Evolutionary conservation across 257 asterid genomes (phyloP).

Genomic region (Solanum virginianum): DNA sequence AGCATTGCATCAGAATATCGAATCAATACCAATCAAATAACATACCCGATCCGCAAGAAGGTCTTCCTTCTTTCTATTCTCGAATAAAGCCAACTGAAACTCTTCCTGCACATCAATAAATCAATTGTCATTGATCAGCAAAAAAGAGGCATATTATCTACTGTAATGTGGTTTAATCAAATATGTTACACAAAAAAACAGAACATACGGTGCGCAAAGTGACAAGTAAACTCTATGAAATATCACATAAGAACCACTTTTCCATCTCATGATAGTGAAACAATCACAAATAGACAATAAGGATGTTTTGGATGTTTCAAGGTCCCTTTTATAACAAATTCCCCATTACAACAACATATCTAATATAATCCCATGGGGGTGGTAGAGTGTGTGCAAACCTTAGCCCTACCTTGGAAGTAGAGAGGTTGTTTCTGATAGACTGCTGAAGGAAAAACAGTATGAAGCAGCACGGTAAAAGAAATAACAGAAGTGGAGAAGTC

Average conservation of each 20-base stretch:
- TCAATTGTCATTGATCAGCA: neutral
- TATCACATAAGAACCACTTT: neutral
- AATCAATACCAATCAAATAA: neutral
- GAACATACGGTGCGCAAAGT: neutral
- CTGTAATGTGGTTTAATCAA: neutral
- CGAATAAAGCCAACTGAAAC: slow-evolving; percentile 87
- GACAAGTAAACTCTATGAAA: neutral
- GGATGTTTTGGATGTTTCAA: neutral
- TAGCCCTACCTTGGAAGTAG: neutral
- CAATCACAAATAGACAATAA: neutral
- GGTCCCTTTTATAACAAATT: neutral
- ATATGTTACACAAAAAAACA: neutral
- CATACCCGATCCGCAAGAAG: slow-evolving; percentile 92
- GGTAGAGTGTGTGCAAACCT: neutral
- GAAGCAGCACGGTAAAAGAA: neutral
- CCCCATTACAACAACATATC: neutral
- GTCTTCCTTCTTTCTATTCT: slow-evolving; percentile 84
- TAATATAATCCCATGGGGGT: neutral
- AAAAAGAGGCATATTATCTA: neutral
- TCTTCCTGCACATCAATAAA: slow-evolving; percentile 72
- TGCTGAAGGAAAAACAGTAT: neutral
- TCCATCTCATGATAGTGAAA: neutral
- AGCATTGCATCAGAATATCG: neutral
- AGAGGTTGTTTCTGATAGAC: neutral
- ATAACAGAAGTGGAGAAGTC: neutral